Evolutionary conservation across 768 basidiomycete species (phyloP).

Genomic region (Tricholoma bakamatsutake): DNA sequence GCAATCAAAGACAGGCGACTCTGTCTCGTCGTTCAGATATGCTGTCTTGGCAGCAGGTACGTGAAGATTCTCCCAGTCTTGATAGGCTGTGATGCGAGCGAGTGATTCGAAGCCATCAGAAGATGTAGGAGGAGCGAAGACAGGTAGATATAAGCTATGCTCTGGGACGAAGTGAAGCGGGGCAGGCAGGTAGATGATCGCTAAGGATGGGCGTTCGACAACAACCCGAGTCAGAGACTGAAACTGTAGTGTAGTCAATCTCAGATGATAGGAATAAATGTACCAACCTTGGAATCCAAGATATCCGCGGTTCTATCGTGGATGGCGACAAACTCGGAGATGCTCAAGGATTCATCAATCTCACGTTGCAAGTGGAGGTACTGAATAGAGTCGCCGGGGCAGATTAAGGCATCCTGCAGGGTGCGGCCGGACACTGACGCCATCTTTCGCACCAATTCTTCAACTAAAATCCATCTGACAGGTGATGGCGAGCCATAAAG

Average conservation of each 20-base stretch:
- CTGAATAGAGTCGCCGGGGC: constrained; percentile 19
- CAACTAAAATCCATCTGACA: constrained; percentile 57
- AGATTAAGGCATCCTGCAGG: constrained; percentile 19
- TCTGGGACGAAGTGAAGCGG: constrained; percentile 28
- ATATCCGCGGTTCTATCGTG: constrained; percentile 32
- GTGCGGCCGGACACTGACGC: constrained; percentile 33
- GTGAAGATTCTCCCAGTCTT: constrained; percentile 37
- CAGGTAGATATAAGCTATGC: constrained; percentile 53
- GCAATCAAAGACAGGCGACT: constrained; percentile 39
- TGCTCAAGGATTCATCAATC: constrained; percentile 18
- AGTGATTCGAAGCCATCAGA: constrained; percentile 6
- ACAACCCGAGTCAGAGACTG: constrained; percentile 36
- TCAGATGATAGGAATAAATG: constrained; percentile 27
- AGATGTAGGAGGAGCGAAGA: constrained; percentile 32
- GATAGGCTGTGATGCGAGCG: constrained; percentile 27
- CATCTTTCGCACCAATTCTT: constrained; percentile 52
- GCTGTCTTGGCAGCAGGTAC: constrained; percentile 37
- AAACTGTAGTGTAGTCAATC: constrained; percentile 32
- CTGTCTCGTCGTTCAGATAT: constrained; percentile 27
- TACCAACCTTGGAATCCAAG: constrained; percentile 21
- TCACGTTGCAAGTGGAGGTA: constrained; percentile 24
- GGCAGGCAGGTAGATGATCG: constrained; percentile 61
- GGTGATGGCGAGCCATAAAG: constrained; percentile 60
- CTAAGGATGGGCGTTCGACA: constrained; percentile 50
- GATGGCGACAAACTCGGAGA: constrained; percentile 28